These are phyloP conservation scores for Tremellales sp. DNA, from an alignment of 1,284 basidiomycete genomes.

Conservation along the genomic window DNA sequence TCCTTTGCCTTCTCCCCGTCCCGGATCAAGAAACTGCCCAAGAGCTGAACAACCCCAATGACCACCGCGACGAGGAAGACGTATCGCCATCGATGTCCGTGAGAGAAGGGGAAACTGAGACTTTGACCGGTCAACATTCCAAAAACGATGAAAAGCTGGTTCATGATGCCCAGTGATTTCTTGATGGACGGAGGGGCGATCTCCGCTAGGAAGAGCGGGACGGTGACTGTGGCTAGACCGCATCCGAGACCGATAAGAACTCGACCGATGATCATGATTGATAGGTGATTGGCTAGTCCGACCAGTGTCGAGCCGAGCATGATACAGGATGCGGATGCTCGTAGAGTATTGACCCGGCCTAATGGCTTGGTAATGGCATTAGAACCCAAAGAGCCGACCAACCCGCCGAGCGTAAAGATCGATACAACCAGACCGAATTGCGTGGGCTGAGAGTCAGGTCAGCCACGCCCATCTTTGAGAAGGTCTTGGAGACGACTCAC, in stretches of 20 bases:
- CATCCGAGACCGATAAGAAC: constrained; percentile 49
- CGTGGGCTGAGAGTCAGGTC: constrained; percentile 13
- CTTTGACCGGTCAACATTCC: constrained; percentile 47
- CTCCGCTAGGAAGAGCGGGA: constrained; percentile 48
- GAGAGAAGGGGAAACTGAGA: constrained; percentile 40
- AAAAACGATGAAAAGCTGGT: constrained; percentile 47
- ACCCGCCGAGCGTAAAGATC: constrained; percentile 51
- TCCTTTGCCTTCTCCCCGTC: constrained; percentile 1
- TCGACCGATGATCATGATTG: constrained; percentile 25
- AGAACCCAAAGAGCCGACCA: constrained; percentile 37
- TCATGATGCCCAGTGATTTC: constrained; percentile 49
- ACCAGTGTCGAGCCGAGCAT: constrained; percentile 23
- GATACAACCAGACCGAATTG: constrained; percentile 48
- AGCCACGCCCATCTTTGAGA: background rate
- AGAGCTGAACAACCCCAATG: constrained; percentile 40
- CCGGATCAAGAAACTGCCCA: constrained; percentile 26
- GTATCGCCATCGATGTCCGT: constrained; percentile 37
- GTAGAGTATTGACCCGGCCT: constrained; percentile 27
- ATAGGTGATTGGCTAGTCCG: constrained; percentile 18
- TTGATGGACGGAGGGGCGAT: constrained; percentile 46
- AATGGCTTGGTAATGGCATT: constrained; percentile 14
- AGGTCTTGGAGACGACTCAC: constrained; percentile 14
- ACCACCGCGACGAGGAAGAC: constrained; percentile 39
- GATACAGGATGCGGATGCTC: constrained; percentile 17
- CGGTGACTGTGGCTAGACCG: constrained; percentile 48